Evolutionary conservation across 2,329 filamentous ascomycete genomes (phyloP), one percentile per base, ranked within the genome.

Genomic region (Diaporthe citri): DNA sequence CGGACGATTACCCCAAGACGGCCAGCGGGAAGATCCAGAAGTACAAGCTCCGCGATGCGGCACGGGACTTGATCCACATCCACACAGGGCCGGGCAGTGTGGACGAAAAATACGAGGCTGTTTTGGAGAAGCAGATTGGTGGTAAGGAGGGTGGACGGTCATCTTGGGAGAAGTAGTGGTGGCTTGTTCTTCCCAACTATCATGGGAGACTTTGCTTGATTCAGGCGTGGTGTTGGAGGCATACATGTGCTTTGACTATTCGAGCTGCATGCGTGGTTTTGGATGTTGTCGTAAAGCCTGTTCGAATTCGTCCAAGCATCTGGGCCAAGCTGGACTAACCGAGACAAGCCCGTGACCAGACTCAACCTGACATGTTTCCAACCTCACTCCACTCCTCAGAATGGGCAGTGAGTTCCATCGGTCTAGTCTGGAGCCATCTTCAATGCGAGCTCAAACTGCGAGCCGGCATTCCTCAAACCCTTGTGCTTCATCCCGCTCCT

Each of bases 1-100:
- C 94, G 0, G 88, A 92, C 0, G 90, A 92, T n/a, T 97, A 94
- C 82, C 96, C 96, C 28, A 98, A 98, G 89, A 99, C 97, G 48
- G 94, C 95, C 8, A 98, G 95, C 82, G 96, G 96, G 34, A 99
- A 99, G 90, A 96, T 98, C 73, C 95, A 98, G 86, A 98, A 98
- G 86, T 98, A 94, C 82, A 96, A 93, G 86, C 83, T 98, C 80
- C 90, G 91, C 80, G 93, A 95, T 22, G 86, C 89, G 80, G 96
- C 87, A 1, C 83, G 81, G 78, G 82, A 84, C 77, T 67, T 85
- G 10, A 67, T 86, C 1, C 70, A 55, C 13, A 56, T 69, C 2
- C 55, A 69, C 12, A 64, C 72, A 17, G 74, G 66, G 7, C 55
- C 62, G 22, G 70, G 60, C 2, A 25, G 31, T 34, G 43, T 73